Evolutionary conservation across 1,284 basidiomycete species (phyloP).

Genomic region (Sporisorium scitamineum): DNA sequence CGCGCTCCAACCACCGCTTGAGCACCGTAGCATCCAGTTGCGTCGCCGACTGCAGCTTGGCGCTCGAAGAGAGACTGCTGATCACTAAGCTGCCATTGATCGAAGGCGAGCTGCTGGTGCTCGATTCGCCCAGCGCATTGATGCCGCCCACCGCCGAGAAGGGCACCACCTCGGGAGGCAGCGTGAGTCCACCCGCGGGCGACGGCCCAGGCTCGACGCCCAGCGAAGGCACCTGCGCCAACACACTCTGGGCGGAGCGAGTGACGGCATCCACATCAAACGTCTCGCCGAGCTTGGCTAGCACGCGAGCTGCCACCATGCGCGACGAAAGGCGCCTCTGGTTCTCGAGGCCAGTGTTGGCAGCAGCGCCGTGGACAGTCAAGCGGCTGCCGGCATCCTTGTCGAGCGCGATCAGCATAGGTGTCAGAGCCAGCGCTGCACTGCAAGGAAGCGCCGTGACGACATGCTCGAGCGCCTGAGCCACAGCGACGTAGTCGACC

Average conservation of each 20-base stretch:
- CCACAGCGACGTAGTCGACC: constrained; percentile 82
- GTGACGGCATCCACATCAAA: constrained; percentile 74
- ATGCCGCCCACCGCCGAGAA: constrained; percentile 40
- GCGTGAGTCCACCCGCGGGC: constrained; percentile 32
- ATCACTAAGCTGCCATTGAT: constrained; percentile 40
- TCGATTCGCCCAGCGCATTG: constrained; percentile 40
- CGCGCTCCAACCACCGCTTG: constrained; percentile 59
- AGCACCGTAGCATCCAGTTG: constrained; percentile 47
- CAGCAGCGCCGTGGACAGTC: constrained; percentile 57
- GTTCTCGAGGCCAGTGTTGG: constrained; percentile 36
- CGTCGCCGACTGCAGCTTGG: constrained; percentile 54
- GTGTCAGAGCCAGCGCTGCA: constrained; percentile 81
- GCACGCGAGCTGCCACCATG: constrained; percentile 77
- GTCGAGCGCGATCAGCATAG: constrained; percentile 86
- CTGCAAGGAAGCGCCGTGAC: constrained; percentile 80
- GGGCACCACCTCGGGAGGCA: constrained; percentile 47
- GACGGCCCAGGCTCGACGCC: constrained; percentile 49
- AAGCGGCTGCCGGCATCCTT: constrained; percentile 72
- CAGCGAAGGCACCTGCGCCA: constrained; percentile 46
- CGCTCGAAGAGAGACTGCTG: constrained; percentile 44
- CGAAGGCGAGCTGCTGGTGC: constrained; percentile 32
- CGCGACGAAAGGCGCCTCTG: constrained; percentile 75
- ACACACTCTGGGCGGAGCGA: constrained; percentile 30
- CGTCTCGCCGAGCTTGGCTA: constrained; percentile 77
- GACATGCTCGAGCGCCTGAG: constrained; percentile 78